Evolutionary conservation across 2,329 filamentous ascomycete species (phyloP).

Genomic region (Colletotrichum tropicicola): DNA sequence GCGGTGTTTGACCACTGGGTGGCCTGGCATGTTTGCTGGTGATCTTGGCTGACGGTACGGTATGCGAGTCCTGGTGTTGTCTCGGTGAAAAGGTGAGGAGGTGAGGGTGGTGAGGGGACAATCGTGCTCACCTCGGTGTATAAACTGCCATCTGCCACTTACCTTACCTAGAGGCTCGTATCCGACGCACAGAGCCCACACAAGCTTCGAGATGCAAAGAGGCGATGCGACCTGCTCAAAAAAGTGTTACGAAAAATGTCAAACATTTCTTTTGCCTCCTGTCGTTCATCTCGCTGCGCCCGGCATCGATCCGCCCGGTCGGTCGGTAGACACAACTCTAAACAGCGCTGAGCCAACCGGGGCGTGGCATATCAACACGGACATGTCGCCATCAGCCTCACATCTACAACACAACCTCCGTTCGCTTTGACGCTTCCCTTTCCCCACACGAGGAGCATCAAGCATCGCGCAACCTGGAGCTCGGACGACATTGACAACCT

Average conservation of each 20-base stretch:
- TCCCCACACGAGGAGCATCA: not conserved
- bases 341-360: not conserved
- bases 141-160: not conserved
- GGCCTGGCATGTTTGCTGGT: not conserved
- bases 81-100: no score
- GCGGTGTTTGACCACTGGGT: not conserved
- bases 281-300: not conserved
- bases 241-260: no score
- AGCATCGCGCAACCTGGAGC: not conserved
- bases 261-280: not conserved
- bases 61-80: no score
- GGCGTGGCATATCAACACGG: not conserved
- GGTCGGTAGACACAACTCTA: slow-evolving; percentile 1
- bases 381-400: not conserved
- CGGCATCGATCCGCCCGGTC: not conserved
- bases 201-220: not conserved
- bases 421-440: no score
- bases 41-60: not conserved
- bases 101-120: not conserved
- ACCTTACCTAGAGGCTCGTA: no score
- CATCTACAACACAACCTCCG: not conserved
- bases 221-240: not conserved
- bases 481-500: not conserved
- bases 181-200: not conserved
- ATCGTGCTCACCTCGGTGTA: not conserved